These are phyloP conservation scores for Claviceps sp. DNA, from an alignment of 2,329 filamentous ascomycete genomes.

Conservation along the genomic window DNA sequence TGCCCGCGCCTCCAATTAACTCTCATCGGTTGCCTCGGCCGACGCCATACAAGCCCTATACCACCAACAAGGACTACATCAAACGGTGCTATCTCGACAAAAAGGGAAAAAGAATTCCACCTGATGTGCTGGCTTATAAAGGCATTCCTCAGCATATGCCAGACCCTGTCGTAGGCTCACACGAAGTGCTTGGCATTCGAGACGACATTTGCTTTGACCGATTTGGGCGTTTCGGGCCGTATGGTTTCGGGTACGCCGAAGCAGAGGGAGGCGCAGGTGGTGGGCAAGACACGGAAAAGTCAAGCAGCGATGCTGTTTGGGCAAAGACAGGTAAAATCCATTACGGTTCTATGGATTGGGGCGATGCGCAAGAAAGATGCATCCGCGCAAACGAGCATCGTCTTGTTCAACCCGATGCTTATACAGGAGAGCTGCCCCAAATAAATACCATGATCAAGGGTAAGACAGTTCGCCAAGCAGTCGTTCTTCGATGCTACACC, in stretches of 20 bases:
- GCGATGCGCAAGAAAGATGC: constrained; percentile 38
- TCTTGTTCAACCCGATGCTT: constrained; percentile 30
- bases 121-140: constrained; percentile 52
- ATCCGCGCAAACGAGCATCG: constrained; percentile 48
- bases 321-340: constrained; percentile 39
- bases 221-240: constrained; percentile 71
- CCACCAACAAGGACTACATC: constrained; percentile 37
- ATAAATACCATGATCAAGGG: constrained; percentile 5
- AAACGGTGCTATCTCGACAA: constrained; percentile 51
- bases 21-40: constrained; percentile 27
- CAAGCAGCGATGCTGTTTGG: constrained; percentile 52
- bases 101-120: constrained; percentile 40
- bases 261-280: constrained; percentile 59
- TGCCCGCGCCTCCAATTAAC: constrained; percentile 20
- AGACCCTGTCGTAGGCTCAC: constrained; percentile 63
- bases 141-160: constrained; percentile 67
- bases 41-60: constrained; percentile 54
- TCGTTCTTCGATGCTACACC: constrained; percentile 69
- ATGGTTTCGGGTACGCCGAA: constrained; percentile 70
- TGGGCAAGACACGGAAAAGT: constrained; percentile 56
- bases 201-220: constrained; percentile 80
- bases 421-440: constrained; percentile 22
- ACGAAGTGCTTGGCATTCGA: constrained; percentile 57
- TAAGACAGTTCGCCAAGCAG: constrained; percentile 50
- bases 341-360: constrained; percentile 43